Percentiles rank a stretch among this genome's conserved stretches.
These are phyloP conservation scores for Coemansia sp. DNA, from an alignment of 192 early-diverging fungal species.

Conservation along the genomic window DNA sequence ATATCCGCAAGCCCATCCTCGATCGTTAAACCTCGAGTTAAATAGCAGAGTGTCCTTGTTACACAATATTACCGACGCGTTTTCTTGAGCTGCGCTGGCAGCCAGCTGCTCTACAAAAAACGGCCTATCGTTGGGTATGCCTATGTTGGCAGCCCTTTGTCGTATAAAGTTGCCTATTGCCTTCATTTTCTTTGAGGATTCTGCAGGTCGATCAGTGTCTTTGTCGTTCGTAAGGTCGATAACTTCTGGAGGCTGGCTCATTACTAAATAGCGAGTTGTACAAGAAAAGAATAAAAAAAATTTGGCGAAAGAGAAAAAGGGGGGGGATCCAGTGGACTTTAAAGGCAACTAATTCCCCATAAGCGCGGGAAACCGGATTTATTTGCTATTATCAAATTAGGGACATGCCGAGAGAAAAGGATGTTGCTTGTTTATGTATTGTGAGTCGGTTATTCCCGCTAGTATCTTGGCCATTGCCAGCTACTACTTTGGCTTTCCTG, in stretches of 20 bases:
- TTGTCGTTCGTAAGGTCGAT: slow-evolving; percentile 29
- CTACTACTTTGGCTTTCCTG: slow-evolving; percentile 4
- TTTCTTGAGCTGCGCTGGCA: neutral
- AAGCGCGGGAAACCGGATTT: too few species aligned
- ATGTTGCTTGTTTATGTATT: slow-evolving; percentile 1
- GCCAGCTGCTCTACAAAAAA: neutral
- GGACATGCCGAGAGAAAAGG: too few species aligned
- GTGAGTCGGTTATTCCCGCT: slow-evolving; percentile 35
- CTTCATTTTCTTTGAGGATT: neutral
- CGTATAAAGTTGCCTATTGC: slow-evolving; percentile 7
- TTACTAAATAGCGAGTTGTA: neutral
- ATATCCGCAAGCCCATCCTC: slow-evolving; percentile 72
- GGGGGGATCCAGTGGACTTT: neutral
- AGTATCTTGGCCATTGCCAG: slow-evolving; percentile 5
- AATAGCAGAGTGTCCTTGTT: slow-evolving; percentile 20
- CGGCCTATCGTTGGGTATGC: neutral
- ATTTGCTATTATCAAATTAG: too few species aligned
- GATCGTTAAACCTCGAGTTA: slow-evolving; percentile 35
- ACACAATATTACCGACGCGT: slow-evolving; percentile 17
- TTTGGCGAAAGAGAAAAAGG: neutral
- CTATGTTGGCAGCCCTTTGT: neutral
- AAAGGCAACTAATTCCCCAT: neutral
- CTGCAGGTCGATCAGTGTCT: neutral
- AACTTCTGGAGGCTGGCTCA: neutral
- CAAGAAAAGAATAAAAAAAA: neutral